These are phyloP conservation scores for Saururus chinensis DNA, from an alignment of 164 flowering plant genomes.

Conservation along the genomic window DNA sequence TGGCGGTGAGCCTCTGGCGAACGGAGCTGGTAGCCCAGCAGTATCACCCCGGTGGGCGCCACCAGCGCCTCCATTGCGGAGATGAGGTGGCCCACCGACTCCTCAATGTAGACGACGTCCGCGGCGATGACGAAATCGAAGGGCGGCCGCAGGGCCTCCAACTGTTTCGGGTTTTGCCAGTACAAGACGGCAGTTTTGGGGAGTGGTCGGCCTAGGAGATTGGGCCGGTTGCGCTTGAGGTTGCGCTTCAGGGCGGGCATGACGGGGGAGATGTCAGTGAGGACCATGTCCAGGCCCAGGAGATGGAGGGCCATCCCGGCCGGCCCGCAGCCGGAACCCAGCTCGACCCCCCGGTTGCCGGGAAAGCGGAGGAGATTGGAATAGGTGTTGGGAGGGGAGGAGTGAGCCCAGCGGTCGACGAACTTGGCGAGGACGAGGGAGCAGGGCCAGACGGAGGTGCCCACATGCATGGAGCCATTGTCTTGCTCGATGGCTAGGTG, in stretches of 20 bases:
- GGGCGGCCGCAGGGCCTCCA: constrained; percentile 41
- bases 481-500: constrained; percentile 74
- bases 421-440: constrained; percentile 94
- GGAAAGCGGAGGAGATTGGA: constrained; percentile 53
- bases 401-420: constrained; percentile 63
- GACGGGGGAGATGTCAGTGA: constrained; percentile 80
- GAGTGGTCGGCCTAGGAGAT: constrained; percentile 34
- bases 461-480: constrained; percentile 89
- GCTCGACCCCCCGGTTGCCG: constrained; percentile 56
- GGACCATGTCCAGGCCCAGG: constrained; percentile 65
- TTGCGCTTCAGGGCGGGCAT: constrained; percentile 87
- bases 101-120: constrained; percentile 87
- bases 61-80: constrained; percentile 59
- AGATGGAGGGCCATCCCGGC: constrained; percentile 80
- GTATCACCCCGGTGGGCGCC: constrained; percentile 46
- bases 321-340: constrained; percentile 86
- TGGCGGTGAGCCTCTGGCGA: constrained; percentile 65
- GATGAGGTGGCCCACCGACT: constrained; percentile 41
- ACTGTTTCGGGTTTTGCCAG: constrained; percentile 64
- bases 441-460: constrained; percentile 96
- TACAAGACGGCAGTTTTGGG: constrained; percentile 45
- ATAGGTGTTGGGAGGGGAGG: constrained; percentile 48
- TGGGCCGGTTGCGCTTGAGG: constrained; percentile 63
- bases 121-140: constrained; percentile 80
- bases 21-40: constrained; percentile 80